Percentiles rank a stretch among this genome's conserved stretches.
Evolutionary conservation across 805 yeast species (phyloP).

Genomic region (Pichia gijzeniarum): DNA sequence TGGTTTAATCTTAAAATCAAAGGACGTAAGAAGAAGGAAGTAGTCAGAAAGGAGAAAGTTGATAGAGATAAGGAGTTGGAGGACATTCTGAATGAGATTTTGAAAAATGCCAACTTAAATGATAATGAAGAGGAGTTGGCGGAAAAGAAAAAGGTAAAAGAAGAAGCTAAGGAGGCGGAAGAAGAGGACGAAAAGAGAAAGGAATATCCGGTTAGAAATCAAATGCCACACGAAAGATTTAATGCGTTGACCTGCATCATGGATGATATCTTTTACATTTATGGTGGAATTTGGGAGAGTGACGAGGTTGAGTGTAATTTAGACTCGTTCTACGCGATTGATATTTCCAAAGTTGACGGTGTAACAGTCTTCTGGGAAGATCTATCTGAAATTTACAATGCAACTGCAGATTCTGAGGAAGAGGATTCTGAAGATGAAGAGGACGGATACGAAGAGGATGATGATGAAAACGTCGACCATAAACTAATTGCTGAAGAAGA

Average conservation of each 20-base stretch:
- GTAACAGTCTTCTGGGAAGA: constrained; percentile 89
- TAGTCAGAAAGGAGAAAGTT: constrained; percentile 37
- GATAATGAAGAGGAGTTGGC: constrained; percentile 35
- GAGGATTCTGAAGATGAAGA: constrained; percentile 62
- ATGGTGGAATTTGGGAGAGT: constrained; percentile 85
- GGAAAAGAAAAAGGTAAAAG: constrained; percentile 30
- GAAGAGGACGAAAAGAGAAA: constrained; percentile 33
- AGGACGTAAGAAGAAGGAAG: constrained; percentile 49
- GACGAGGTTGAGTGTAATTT: constrained; percentile 82
- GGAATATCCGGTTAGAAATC: constrained; percentile 49
- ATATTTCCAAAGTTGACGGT: constrained; percentile 82
- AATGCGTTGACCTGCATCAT: constrained; percentile 80
- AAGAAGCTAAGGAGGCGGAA: constrained; percentile 22
- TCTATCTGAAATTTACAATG: constrained; percentile 48
- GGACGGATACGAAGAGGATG: constrained; percentile 55
- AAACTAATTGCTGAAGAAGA: constrained; percentile 41
- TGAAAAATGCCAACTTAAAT: constrained; percentile 64
- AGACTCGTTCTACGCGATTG: constrained; percentile 82
- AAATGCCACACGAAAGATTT: constrained; percentile 83
- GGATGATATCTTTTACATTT: constrained; percentile 76
- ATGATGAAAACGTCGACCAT: constrained; percentile 35
- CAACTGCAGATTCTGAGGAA: constrained; percentile 54
- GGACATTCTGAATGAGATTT: constrained; percentile 65
- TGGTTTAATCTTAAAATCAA: constrained; percentile 75
- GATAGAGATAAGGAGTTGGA: constrained; percentile 76